Conservation (phyloP, 2,329 filamentous ascomycete genomes). For the Fusarium kyushuense region DNA sequence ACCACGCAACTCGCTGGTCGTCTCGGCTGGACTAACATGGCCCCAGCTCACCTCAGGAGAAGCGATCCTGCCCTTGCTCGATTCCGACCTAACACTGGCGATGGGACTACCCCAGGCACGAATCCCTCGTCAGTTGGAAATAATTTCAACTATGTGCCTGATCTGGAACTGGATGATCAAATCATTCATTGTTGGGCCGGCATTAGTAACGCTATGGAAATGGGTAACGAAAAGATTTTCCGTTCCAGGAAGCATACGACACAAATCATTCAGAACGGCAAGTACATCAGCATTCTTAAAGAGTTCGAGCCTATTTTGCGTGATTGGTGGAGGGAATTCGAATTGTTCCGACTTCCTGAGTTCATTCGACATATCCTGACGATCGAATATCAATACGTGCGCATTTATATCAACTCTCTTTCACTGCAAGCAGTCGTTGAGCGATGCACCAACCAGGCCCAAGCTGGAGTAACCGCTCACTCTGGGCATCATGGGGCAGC, state of each 20-base stretch:
- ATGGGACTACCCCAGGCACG: conserved; percentile 71
- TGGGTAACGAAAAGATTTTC: conserved; percentile 90
- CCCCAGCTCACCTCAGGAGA: conserved; percentile 75
- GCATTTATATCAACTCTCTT: conserved; percentile 94
- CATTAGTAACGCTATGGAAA: conserved; percentile 91
- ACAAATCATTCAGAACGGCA: conserved; percentile 86
- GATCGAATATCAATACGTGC: conserved; percentile 95
- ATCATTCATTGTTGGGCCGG: conserved; percentile 92
- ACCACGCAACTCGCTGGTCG: conserved; percentile 93
- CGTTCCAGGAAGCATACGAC: conserved; percentile 88
- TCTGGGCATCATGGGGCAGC: conserved; percentile 52
- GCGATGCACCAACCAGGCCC: conserved; percentile 79
- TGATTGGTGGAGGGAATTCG: conserved; percentile 85
- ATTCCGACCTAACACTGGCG: conserved; percentile 62
- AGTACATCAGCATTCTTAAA: conserved; percentile 83
- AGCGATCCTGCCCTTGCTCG: conserved; percentile 68
- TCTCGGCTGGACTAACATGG: conserved; percentile 93
- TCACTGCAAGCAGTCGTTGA: conserved; percentile 96
- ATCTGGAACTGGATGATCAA: conserved; percentile 75
- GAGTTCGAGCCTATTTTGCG: conserved; percentile 83
- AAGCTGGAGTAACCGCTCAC: conserved; percentile 65
- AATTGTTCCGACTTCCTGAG: conserved; percentile 76
- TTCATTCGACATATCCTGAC: conserved; percentile 81
- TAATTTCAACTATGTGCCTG: conserved; percentile 74
- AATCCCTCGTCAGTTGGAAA: conserved; percentile 68